phyloP scores from a whole-genome alignment of 108 stramenopile genomes.

The Fragilaria crotonensis region DNA sequence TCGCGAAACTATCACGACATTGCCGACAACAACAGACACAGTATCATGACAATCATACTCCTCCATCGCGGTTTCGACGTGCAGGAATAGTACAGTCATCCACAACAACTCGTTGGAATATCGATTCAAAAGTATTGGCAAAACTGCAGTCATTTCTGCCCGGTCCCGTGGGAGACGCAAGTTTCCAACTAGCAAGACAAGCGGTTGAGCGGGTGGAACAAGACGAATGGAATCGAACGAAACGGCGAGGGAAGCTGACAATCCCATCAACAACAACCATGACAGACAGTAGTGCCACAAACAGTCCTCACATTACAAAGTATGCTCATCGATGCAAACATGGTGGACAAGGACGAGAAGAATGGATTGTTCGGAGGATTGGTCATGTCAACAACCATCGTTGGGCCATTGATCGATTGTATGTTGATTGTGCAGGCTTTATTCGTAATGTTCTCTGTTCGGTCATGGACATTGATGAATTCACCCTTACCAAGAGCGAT shows the following conservation, averaged over 20 bases:
- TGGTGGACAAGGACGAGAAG: slow-evolving; percentile 9
- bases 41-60: too few species aligned
- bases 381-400: neutral
- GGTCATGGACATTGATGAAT: slow-evolving; percentile 5
- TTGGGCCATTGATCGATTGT: neutral
- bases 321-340: slow-evolving; percentile 8
- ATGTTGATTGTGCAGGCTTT: slow-evolving; percentile 30
- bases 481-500: slow-evolving; percentile 9
- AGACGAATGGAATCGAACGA: slow-evolving; percentile 1
- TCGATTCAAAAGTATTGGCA: too few species aligned
- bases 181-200: slow-evolving; percentile 14
- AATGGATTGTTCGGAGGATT: slow-evolving; percentile 2
- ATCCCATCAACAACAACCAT: neutral
- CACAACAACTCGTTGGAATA: too few species aligned
- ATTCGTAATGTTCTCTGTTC: slow-evolving; percentile 11
- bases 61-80: too few species aligned
- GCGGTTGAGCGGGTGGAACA: slow-evolving; percentile 15
- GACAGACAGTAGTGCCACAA: too few species aligned
- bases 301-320: slow-evolving; percentile 14
- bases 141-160: too few species aligned
- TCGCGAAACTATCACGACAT: too few species aligned
- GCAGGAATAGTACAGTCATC: too few species aligned
- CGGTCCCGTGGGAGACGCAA: slow-evolving; percentile 14
- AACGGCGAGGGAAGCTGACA: neutral
- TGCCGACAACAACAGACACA: too few species aligned